These are phyloP conservation scores for Candida multigemmis DNA, from an alignment of 805 yeast genomes.

Conservation along the genomic window DNA sequence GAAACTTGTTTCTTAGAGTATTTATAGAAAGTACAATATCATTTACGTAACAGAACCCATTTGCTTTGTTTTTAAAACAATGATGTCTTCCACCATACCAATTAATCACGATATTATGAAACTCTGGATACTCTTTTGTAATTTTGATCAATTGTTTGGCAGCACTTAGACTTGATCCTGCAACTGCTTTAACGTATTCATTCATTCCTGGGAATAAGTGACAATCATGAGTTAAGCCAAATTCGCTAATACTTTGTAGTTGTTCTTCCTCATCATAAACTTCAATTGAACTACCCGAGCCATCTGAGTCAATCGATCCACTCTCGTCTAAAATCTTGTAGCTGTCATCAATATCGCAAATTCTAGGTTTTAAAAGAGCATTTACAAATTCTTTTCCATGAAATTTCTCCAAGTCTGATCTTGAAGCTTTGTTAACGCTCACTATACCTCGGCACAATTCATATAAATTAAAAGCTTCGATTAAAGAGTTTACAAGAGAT, in stretches of 20 bases:
- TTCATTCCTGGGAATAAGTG: constrained; percentile 47
- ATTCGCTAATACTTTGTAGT: constrained; percentile 8
- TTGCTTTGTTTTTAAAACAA: constrained; percentile 41
- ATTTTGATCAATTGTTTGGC: constrained; percentile 23
- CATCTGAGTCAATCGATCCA: background rate
- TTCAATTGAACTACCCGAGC: constrained; percentile 1
- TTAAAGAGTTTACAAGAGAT: constrained; percentile 30
- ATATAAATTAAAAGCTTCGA: constrained; percentile 31
- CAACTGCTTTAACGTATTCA: constrained; percentile 38
- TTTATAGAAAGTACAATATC: constrained; percentile 56
- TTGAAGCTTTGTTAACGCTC: constrained; percentile 13
- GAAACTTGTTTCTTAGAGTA: constrained; percentile 36
- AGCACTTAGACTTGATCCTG: constrained; percentile 51
- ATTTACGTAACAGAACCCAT: constrained; percentile 69
- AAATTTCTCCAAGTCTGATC: constrained; percentile 34
- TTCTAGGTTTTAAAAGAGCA: constrained; percentile 21
- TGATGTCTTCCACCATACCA: constrained; percentile 84
- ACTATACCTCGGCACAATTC: constrained; percentile 13
- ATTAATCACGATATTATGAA: constrained; percentile 40
- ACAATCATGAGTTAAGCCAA: constrained; percentile 55
- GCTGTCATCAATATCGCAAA: constrained; percentile 8
- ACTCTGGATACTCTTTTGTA: background rate
- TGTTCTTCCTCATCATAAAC: constrained; percentile 3
- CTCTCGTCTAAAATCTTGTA: constrained; percentile 1
- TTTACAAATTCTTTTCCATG: constrained; percentile 40